Evolutionary conservation across 2,329 filamentous ascomycete genomes (phyloP).

Genomic region (Raffaelea arxii): DNA sequence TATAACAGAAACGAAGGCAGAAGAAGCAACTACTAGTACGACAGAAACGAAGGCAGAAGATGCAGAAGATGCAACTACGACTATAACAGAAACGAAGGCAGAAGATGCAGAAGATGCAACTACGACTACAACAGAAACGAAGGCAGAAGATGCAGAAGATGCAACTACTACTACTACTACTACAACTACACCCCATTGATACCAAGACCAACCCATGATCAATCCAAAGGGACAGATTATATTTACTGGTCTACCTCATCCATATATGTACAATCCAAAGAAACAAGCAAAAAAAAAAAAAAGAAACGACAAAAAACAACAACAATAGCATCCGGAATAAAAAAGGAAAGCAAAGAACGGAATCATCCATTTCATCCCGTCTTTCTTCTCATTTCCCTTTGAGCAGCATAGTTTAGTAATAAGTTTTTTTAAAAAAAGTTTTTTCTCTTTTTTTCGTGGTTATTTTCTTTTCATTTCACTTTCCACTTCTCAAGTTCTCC

Average conservation of each 20-base stretch:
- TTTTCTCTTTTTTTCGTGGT: slow-evolving; percentile 5
- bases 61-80: too few relatives aligned
- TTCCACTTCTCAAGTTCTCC: slow-evolving; percentile 5
- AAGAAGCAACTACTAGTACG: neutral
- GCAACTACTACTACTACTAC: too few relatives aligned
- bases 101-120: too few relatives aligned
- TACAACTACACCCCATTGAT: too few relatives aligned
- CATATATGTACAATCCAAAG: slow-evolving; percentile 17
- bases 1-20: neutral
- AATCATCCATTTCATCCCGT: slow-evolving; percentile 15
- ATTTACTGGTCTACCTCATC: slow-evolving; percentile 12
- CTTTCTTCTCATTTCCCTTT: slow-evolving; percentile 9
- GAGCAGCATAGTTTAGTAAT: too few relatives aligned
- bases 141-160: too few relatives aligned
- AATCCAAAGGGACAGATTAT: slow-evolving; percentile 6
- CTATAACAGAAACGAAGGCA: too few relatives aligned
- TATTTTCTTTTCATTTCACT: slow-evolving; percentile 11
- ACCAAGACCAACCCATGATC: too few relatives aligned
- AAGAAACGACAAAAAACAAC: neutral
- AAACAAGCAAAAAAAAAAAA: neutral
- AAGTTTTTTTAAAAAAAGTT: neutral
- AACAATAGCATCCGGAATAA: neutral
- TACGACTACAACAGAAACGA: too few relatives aligned
- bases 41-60: too few relatives aligned
- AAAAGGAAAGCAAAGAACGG: slow-evolving; percentile 11